These are phyloP conservation scores for Microdochium trichocladiopsis DNA, from an alignment of 2,329 filamentous ascomycete genomes.

Conservation along the genomic window DNA sequence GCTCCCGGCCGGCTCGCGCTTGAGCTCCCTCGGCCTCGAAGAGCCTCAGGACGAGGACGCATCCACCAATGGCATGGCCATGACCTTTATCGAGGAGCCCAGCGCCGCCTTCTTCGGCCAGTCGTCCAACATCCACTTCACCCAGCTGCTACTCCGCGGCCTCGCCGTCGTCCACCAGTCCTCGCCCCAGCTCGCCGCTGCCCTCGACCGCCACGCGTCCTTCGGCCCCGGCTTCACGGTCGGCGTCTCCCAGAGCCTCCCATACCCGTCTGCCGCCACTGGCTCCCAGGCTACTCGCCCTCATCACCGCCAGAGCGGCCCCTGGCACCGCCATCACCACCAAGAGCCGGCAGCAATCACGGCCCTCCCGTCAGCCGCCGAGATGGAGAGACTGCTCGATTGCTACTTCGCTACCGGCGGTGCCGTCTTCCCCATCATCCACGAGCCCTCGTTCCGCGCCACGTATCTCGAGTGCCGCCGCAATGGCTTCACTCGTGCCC, in stretches of 20 bases:
- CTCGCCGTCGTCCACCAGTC: too few relatives aligned
- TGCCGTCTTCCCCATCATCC: conserved; percentile 1
- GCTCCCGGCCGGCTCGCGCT: background rate
- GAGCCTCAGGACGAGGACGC: conserved; percentile 2
- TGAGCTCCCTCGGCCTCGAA: background rate
- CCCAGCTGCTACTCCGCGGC: conserved; percentile 1
- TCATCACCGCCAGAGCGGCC: too few relatives aligned
- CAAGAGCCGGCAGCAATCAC: too few relatives aligned
- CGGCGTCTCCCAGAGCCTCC: background rate
- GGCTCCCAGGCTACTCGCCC: background rate
- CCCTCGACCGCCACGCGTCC: background rate
- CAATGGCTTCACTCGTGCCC: conserved; percentile 1
- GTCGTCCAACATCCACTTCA: conserved; percentile 2
- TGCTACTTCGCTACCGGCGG: background rate
- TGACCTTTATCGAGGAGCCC: conserved; percentile 1
- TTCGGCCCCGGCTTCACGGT: background rate
- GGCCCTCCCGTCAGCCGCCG: background rate
- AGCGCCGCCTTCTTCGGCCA: conserved; percentile 2
- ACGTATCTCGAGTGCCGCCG: conserved; percentile 1
- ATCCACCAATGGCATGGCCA: conserved; percentile 1
- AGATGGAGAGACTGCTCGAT: background rate
- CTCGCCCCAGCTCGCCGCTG: background rate
- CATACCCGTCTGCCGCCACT: background rate
- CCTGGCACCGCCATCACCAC: too few relatives aligned
- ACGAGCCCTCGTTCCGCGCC: background rate